Base-by-base conservation (phyloP, 2,329 filamentous ascomycete genomes). In the Colletotrichum agaves region DNA sequence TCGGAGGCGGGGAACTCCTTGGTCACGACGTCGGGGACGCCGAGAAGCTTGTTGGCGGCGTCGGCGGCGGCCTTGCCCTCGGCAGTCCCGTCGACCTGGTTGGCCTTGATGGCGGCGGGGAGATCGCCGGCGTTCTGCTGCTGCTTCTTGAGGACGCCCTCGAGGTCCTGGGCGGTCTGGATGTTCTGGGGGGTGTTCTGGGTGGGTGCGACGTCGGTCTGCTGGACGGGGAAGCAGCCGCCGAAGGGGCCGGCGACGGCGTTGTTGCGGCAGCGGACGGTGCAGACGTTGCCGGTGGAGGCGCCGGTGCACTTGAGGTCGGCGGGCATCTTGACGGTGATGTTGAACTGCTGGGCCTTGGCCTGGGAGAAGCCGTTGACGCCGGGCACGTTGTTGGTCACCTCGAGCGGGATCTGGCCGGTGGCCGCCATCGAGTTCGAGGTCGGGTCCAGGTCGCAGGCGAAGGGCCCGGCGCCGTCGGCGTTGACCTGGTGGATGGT, bases 351-450 rank as follows among this genome's bases (percentile, higher is more conserved):
- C 72, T 85, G 77, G 1, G 81, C 79, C 76, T 87, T 87, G 61
- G 79, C 83, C 71, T 87, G 85, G 0, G 85, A 87, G 63, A 89
- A 81, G 13, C 87, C 87, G 63, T 88, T 88, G 44, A 75, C 73
- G 13, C 87, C 87, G 1, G 87, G 87, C 8, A 89, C 82, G 65
- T 89, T 89, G 77, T 90, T 85, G 61, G 82, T 80, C 5, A 90
- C 85, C 8, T 80, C 81, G 33, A 89, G 76, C 5, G 72, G 72
- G 21, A 82, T 82, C 61, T 83, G 79, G 55, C 80, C 81, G 65
- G 82, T 81, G 55, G 80, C 75, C 21, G 81, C 83, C 23, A 78
- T 78, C 21, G 75, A 73, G 73, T 82, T 84, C 71, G 82, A 81
- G 13, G 79, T 81, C 71, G 81, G 75, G 63, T 87, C 85, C 2